Evolutionary conservation across 2,329 filamentous ascomycete genomes (phyloP).

Genomic region (Apiospora aurea): DNA sequence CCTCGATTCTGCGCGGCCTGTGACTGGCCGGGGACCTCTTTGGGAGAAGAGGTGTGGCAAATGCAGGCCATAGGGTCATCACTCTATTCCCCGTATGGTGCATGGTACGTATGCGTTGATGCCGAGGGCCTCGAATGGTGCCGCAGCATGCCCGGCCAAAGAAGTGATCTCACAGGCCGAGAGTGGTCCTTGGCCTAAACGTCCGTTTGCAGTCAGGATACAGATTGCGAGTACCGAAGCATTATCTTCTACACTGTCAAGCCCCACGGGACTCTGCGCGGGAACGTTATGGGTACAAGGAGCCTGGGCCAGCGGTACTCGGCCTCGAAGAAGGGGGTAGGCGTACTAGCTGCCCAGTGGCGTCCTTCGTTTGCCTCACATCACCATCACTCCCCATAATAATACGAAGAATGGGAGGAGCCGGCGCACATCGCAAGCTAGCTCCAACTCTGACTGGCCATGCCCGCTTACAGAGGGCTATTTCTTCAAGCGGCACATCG

Average conservation of each 20-base stretch:
- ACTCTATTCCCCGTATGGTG: slow-evolving; percentile 3
- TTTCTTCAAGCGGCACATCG: slow-evolving; percentile 19
- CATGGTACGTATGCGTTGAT: not conserved
- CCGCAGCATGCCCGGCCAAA: slow-evolving; percentile 5
- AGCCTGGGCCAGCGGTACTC: slow-evolving; percentile 3
- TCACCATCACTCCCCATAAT: not conserved
- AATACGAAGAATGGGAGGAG: not conserved
- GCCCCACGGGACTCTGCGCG: not conserved
- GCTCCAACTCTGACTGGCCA: slow-evolving; percentile 3
- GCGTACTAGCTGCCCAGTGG: not conserved
- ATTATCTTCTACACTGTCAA: not conserved
- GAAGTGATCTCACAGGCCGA: slow-evolving; percentile 1
- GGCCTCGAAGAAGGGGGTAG: not conserved
- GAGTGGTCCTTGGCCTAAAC: not conserved
- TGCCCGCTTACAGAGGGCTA: not conserved
- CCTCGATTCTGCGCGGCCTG: not conserved
- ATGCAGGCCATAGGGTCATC: slow-evolving; percentile 12
- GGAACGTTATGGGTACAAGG: not conserved
- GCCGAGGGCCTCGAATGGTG: not conserved
- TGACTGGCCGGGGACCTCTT: not conserved
- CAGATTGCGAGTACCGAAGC: not conserved
- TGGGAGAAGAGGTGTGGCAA: not conserved
- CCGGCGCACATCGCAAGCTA: not conserved
- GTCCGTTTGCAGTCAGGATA: slow-evolving; percentile 15
- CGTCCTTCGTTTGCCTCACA: not conserved